Evolutionary conservation across 441 rosid genomes (phyloP).

Genomic region (Gossypium lobatum): DNA sequence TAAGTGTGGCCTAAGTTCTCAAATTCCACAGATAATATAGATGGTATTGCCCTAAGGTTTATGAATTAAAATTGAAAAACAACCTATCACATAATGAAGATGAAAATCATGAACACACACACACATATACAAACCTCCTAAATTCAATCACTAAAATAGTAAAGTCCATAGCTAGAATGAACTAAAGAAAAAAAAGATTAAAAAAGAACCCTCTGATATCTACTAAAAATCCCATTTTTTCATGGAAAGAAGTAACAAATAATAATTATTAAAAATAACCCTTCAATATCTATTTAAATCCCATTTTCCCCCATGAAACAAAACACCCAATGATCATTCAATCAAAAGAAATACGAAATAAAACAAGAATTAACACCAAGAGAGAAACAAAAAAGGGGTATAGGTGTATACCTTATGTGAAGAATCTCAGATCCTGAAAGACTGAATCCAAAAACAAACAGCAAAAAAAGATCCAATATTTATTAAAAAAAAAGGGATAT

Average conservation of each 20-base stretch:
- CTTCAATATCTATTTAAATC: background rate
- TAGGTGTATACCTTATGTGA: conserved; percentile 11
- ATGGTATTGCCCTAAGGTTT: background rate
- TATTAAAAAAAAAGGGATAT: background rate
- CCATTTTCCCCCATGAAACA: conserved; percentile 5
- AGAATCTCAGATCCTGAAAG: conserved; percentile 15
- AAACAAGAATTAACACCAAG: conserved; percentile 8
- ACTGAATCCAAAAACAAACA: background rate
- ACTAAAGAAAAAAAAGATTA: background rate
- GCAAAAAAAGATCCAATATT: background rate
- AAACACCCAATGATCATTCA: background rate
- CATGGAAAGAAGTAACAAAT: too few relatives aligned
- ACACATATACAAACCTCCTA: background rate
- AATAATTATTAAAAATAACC: background rate
- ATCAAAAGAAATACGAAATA: conserved; percentile 1
- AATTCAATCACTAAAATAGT: background rate
- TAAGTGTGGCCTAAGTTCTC: background rate
- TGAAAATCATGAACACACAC: too few relatives aligned
- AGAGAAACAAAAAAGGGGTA: background rate
- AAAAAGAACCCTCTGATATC: background rate
- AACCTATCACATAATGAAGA: too few relatives aligned
- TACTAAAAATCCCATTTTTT: background rate
- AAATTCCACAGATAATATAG: background rate
- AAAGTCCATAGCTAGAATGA: background rate
- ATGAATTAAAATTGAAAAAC: background rate